phyloP scores from a whole-genome alignment of 352 stramenopile genomes.

The Pythium graminicola region DNA sequence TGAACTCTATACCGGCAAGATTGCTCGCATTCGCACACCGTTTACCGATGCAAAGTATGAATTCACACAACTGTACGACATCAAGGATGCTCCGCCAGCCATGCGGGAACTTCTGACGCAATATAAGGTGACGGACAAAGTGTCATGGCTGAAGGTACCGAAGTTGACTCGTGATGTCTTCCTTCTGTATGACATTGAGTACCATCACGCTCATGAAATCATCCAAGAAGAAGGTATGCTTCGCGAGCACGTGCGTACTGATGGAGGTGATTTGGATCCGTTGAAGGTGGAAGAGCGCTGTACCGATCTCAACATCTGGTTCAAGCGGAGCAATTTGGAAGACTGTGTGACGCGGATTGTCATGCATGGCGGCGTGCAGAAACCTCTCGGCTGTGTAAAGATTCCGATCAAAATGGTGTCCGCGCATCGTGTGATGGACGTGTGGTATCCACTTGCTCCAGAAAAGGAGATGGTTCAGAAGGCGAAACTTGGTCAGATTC shows the following conservation, averaged over 20 bases:
- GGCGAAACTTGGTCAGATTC: slow-evolving; percentile 45
- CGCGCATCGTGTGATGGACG: slow-evolving; percentile 45
- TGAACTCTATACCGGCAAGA: slow-evolving; percentile 42
- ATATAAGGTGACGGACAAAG: slow-evolving; percentile 52
- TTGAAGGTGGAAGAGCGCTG: slow-evolving; percentile 49
- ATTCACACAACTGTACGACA: slow-evolving; percentile 37
- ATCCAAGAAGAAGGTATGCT: slow-evolving; percentile 58
- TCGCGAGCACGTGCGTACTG: slow-evolving; percentile 46
- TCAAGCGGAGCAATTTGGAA: slow-evolving; percentile 54
- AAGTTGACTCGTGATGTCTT: slow-evolving; percentile 50
- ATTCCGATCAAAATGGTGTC: slow-evolving; percentile 62
- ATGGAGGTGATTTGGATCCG: slow-evolving; percentile 51
- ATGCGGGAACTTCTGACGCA: slow-evolving; percentile 33
- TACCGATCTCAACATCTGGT: slow-evolving; percentile 58
- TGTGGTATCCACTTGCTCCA: slow-evolving; percentile 55
- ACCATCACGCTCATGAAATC: slow-evolving; percentile 46
- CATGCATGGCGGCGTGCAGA: slow-evolving; percentile 32
- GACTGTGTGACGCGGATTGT: slow-evolving; percentile 59
- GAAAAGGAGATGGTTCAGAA: slow-evolving; percentile 69
- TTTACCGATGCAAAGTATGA: slow-evolving; percentile 45
- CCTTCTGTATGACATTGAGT: slow-evolving; percentile 66
- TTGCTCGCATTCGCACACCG: slow-evolving; percentile 48
- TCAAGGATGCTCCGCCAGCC: slow-evolving; percentile 25
- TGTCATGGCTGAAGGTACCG: slow-evolving; percentile 41
- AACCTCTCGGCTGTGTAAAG: slow-evolving; percentile 53